Base-by-base conservation (phyloP, 2,329 filamentous ascomycete genomes). In the Cercospora janseana region DNA sequence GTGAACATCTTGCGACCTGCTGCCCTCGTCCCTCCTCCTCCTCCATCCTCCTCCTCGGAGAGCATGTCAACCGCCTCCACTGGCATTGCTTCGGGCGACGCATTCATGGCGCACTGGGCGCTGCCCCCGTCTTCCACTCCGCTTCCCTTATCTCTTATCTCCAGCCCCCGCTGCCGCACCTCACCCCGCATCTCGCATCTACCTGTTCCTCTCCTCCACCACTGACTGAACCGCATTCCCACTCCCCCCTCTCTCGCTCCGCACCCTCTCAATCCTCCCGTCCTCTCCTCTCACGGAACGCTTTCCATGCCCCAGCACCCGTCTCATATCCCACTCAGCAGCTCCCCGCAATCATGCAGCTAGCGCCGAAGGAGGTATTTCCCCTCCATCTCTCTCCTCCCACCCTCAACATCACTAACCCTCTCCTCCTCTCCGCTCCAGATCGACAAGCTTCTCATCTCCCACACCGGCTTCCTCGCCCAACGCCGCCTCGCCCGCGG, bases 371-470 rank as follows among this genome's bases (percentile, higher is more conserved):
- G 55, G 67, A 69, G 60, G 67, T 68, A 57, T 20, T 31, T 29
- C 12, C 4, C 9, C 16, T 26, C 10, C 26, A 16, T 10, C 28
- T 16, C 34, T n/a, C n/a, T 27, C 13, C 16, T 16, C 13, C 3
- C 10, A 4, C 23, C 15, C 27, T 5, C 18, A 23, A 40, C 18
- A 9, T 31, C 16, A 23, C 20, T 29, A 15, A 26, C 18, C 9
- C 42, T 16, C 18, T 38, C 31, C 15, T 48, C 16, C 16, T 40
- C 23, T 35, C 8, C 23, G n/a, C 28, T n/a, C 41, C 51, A 97
- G 92, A 79, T 97, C 66, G 92, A 97, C 78, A 97, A 97, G 82
- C 88, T 97, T 72, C 80, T 86, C 69, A 92, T 95, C 67, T 88
- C 90, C 47, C 89, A 96, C 72, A 76, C 95, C 55, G 92, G 92